A percentile compares a stretch with the other conserved stretches of the same genome.
phyloP scores from a whole-genome alignment of 2,329 filamentous ascomycete genomes.

The Colletotrichum phormii region DNA sequence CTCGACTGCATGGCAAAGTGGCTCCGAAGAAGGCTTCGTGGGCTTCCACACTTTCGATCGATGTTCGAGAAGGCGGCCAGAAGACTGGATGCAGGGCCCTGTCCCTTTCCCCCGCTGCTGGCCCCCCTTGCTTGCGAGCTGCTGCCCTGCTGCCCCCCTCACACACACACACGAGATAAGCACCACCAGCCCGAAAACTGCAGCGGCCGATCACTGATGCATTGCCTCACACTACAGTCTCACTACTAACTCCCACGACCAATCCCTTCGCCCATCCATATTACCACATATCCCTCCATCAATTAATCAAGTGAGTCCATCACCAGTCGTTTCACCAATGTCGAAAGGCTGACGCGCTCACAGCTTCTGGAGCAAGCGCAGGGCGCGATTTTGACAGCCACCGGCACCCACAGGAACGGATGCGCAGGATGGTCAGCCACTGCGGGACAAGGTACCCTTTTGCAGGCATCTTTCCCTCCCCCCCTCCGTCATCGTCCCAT shows the following conservation, averaged over 20 bases:
- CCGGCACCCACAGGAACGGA: not conserved
- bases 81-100: slow-evolving; percentile 29
- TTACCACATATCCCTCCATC: not conserved
- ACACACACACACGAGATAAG: slow-evolving; percentile 12
- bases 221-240: not conserved
- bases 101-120: not conserved
- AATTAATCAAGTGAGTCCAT: not conserved
- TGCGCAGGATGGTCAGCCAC: not conserved
- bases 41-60: slow-evolving; percentile 36
- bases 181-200: not conserved
- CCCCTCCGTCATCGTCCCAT: slow-evolving; percentile 28
- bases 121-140: not conserved
- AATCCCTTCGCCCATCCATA: not conserved
- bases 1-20: slow-evolving; percentile 1
- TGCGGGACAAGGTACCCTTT: not conserved
- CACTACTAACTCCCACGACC: not conserved
- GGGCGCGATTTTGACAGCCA: not conserved
- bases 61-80: slow-evolving; percentile 37
- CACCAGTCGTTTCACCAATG: not conserved
- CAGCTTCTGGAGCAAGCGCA: not conserved
- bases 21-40: slow-evolving; percentile 30
- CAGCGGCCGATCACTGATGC: not conserved
- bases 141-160: not conserved
- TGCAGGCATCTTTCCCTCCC: not conserved
- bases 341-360: not conserved